phyloP scores from a whole-genome alignment of 768 basidiomycete genomes.

The Leccinum subgranulosum region DNA sequence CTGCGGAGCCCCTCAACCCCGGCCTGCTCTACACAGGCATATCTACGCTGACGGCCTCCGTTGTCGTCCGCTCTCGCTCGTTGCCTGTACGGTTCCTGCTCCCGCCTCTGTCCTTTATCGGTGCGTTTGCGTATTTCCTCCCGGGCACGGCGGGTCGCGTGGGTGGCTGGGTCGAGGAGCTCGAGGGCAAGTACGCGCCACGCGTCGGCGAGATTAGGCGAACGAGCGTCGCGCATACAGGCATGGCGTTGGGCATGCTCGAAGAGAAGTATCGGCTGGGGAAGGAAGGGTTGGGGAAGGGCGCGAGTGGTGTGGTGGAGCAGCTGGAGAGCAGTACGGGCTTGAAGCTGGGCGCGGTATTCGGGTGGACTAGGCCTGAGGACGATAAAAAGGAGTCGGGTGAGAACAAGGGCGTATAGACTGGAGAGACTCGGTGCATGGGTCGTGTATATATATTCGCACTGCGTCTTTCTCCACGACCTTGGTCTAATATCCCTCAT shows the following conservation, averaged over 20 bases:
- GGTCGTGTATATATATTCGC: constrained; percentile 3
- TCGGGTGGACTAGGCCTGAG: constrained; percentile 40
- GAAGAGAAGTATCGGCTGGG: constrained; percentile 51
- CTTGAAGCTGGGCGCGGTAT: constrained; percentile 60
- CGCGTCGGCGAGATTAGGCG: constrained; percentile 64
- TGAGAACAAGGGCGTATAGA: constrained; percentile 16
- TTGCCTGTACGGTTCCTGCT: constrained; percentile 67
- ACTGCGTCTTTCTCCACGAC: background rate
- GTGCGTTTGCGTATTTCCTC: constrained; percentile 79
- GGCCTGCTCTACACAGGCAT: constrained; percentile 90
- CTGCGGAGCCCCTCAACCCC: constrained; percentile 81
- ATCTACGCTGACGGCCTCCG: constrained; percentile 82
- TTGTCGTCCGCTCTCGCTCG: constrained; percentile 75
- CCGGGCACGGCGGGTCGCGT: constrained; percentile 78
- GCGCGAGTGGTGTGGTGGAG: constrained; percentile 47
- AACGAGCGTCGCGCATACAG: constrained; percentile 56
- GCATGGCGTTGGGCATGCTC: constrained; percentile 56
- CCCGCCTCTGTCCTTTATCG: constrained; percentile 70
- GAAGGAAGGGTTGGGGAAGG: constrained; percentile 40
- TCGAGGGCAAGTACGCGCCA: constrained; percentile 75
- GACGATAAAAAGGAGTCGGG: constrained; percentile 14
- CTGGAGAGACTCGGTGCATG: background rate
- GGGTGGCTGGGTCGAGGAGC: constrained; percentile 54
- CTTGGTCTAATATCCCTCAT: background rate
- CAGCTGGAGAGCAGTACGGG: constrained; percentile 69